These are phyloP conservation scores for Trametes sanguinea DNA, from an alignment of 768 basidiomycete genomes.

Conservation along the genomic window DNA sequence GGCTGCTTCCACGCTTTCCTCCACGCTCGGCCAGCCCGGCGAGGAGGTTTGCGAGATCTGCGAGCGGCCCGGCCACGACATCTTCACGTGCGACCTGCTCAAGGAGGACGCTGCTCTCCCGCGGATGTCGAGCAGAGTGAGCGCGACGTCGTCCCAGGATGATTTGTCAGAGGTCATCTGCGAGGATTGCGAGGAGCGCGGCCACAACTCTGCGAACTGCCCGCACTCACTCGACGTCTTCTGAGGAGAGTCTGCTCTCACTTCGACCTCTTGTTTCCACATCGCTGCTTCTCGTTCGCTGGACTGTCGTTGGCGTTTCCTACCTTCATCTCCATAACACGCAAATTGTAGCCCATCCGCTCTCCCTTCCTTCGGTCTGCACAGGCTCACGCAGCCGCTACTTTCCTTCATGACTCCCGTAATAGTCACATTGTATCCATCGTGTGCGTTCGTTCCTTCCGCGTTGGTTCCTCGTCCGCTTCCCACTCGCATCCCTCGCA, in stretches of 20 bases:
- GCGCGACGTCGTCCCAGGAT: conserved; percentile 8
- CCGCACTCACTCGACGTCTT: conserved; percentile 89
- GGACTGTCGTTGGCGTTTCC: not conserved
- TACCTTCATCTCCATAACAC: not conserved
- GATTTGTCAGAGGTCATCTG: conserved; percentile 55
- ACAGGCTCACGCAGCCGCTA: conserved; percentile 12
- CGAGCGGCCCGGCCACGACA: conserved; percentile 82
- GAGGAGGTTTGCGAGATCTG: conserved; percentile 80
- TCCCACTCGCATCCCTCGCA: not conserved
- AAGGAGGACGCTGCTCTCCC: conserved; percentile 50
- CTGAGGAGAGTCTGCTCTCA: conserved; percentile 36
- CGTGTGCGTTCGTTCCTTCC: conserved; percentile 11
- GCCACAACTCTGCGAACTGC: conserved; percentile 76
- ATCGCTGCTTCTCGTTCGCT: not conserved
- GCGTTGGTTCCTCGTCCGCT: not conserved
- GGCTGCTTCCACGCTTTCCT: conserved; percentile 24
- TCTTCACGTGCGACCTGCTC: conserved; percentile 79
- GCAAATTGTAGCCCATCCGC: conserved; percentile 13
- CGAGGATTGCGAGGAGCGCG: conserved; percentile 82
- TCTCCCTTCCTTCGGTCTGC: conserved; percentile 1
- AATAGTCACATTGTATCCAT: conserved; percentile 20
- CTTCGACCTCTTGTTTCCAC: not conserved
- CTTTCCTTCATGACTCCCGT: conserved; percentile 13
- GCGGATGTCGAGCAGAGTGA: conserved; percentile 24
- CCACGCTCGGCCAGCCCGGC: conserved; percentile 17